phyloP scores from a whole-genome alignment of 2,329 filamentous ascomycete species.

The Pseudovirgaria hyperparasitica region DNA sequence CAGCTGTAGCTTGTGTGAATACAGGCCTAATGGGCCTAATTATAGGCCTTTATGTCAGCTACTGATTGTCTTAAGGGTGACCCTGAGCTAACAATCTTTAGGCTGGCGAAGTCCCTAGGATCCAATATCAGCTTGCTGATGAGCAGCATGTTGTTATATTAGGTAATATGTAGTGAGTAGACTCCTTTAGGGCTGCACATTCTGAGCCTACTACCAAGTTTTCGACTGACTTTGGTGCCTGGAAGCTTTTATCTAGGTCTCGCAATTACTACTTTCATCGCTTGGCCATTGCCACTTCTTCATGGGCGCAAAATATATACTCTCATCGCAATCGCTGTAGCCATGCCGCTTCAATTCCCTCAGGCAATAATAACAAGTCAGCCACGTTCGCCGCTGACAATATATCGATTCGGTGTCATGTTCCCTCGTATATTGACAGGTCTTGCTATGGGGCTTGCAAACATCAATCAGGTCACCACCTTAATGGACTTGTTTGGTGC shows the following conservation, averaged over 20 bases:
- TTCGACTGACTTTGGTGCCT: conserved; percentile 4
- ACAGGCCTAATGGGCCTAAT: conserved; percentile 59
- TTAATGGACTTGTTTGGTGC: conserved; percentile 66
- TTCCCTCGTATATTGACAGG: conserved; percentile 54
- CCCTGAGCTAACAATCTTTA: conserved; percentile 10
- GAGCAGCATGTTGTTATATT: conserved; percentile 53
- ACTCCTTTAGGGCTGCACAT: no score
- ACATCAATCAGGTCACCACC: conserved; percentile 62
- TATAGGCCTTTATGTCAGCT: conserved; percentile 53
- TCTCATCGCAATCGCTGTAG: conserved; percentile 52
- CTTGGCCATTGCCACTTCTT: conserved; percentile 62
- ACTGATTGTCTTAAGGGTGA: not conserved
- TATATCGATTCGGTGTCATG: conserved; percentile 49
- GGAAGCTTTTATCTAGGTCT: conserved; percentile 52
- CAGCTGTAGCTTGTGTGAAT: conserved; percentile 57
- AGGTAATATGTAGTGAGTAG: conserved; percentile 51
- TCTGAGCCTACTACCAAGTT: not conserved
- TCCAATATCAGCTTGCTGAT: conserved; percentile 65
- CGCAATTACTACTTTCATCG: conserved; percentile 55
- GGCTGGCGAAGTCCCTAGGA: conserved; percentile 64
- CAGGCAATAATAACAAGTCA: conserved; percentile 55
- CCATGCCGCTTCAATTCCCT: conserved; percentile 62
- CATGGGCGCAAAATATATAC: conserved; percentile 70
- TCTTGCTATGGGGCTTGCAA: conserved; percentile 57
- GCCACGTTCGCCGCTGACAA: conserved; percentile 43